Base-by-base conservation (phyloP, 129 eudicot genomes). In the Deinandra increscens region DNA sequence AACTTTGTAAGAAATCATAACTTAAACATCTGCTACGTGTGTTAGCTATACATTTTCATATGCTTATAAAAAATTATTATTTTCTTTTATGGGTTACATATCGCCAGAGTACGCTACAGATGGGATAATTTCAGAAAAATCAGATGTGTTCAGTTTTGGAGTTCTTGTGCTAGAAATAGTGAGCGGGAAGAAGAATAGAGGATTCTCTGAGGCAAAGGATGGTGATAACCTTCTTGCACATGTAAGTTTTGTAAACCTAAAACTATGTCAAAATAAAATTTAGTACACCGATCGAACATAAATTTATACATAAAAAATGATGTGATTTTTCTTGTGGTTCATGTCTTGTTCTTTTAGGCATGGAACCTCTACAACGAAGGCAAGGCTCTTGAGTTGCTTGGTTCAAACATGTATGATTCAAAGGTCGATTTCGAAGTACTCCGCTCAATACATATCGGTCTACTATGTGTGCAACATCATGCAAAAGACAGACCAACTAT, bases 401-500 rank as follows among this genome's bases (percentile, higher is more conserved):
- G 20, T 39, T 66, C 44, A 46, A n/a, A 0, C 22, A 10, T 33
- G 66, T 11, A 7, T 29, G 14, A 65, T n/a, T 15, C 72, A 31
- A 50, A 79, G 61, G 23, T 56, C 9, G 18, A 8, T 0, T 44
- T 33, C 9, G 66, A 79, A 62, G 79, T 72, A 20, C 12, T 79
- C 6, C 74, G 70, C 9, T 45, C 75, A 13, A 59, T 73, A 41
- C 79, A 79, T 29, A 43, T 79, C 0, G 72, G 83, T 29, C 56
- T 79, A 23, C 31, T 73, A 19, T 79, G 83, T 60, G 79, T 79
- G 43, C 83, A 79, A 54, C 65, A 73, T 60, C 31, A 49, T 51
- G 71, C 83, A 42, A 64, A 68, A 68, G 83, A 79, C 29, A 74
- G 83, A 15, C 83, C 79, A 20, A 74, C 34, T 11, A 74, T 79